These are phyloP conservation scores for Coemansia guatemalensis DNA, from an alignment of 192 early-diverging fungal genomes.

Conservation along the genomic window DNA sequence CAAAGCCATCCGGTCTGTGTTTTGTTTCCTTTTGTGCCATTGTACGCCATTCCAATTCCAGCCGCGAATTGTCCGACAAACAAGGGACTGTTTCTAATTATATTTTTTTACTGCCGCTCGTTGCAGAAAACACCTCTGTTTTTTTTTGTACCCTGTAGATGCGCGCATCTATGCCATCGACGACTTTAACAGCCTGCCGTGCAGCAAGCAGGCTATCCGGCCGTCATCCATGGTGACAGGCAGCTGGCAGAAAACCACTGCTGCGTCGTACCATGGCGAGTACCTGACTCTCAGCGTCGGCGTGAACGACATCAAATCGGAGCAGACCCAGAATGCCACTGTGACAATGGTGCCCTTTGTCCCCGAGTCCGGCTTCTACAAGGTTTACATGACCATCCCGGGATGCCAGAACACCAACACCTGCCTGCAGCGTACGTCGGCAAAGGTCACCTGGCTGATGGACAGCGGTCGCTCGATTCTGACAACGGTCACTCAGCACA, in stretches of 20 bases:
- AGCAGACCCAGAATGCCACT: conserved; percentile 15
- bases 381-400: conserved; percentile 58
- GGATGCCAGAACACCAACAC: conserved; percentile 58
- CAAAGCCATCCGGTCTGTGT: neutral
- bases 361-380: conserved; percentile 62
- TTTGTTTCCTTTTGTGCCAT: neutral
- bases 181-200: conserved; percentile 43
- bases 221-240: conserved; percentile 28
- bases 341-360: conserved; percentile 54
- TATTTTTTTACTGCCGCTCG: conserved; percentile 1
- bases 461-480: conserved; percentile 20
- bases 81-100: conserved; percentile 8
- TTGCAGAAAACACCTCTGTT: neutral
- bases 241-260: conserved; percentile 31
- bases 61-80: neutral
- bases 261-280: conserved; percentile 35
- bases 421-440: conserved; percentile 36
- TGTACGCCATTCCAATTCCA: neutral
- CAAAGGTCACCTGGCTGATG: conserved; percentile 24
- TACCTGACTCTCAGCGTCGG: conserved; percentile 37
- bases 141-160: conserved; percentile 23
- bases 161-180: conserved; percentile 33
- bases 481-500: conserved; percentile 50
- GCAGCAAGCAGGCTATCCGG: conserved; percentile 21
- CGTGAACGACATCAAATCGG: conserved; percentile 21